Percentiles rank a stretch among this genome's conserved stretches.
These are phyloP conservation scores for Iberis pinnata DNA, from an alignment of 345 rosid genomes.

Conservation along the genomic window DNA sequence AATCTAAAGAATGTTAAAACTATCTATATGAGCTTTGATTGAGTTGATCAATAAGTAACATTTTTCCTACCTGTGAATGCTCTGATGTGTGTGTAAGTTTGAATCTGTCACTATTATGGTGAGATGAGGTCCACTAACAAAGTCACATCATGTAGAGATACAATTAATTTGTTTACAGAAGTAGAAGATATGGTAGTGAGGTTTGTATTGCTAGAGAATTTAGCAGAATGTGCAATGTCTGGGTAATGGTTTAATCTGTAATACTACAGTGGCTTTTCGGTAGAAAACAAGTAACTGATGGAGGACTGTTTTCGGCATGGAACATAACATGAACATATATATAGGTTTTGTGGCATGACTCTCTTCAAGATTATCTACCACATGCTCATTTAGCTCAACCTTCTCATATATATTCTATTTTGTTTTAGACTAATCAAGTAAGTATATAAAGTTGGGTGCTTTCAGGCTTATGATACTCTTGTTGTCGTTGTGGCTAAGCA, in stretches of 20 bases:
- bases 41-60: too few species aligned
- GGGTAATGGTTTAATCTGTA: constrained; percentile 8
- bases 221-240: too few species aligned
- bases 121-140: not conserved
- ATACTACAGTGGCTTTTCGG: constrained; percentile 71
- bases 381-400: too few species aligned
- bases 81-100: not conserved
- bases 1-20: not conserved
- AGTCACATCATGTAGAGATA: too few species aligned
- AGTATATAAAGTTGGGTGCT: too few species aligned
- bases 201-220: not conserved
- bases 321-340: constrained; percentile 95
- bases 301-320: constrained; percentile 76
- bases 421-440: too few species aligned
- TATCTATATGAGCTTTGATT: not conserved
- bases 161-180: too few species aligned
- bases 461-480: constrained; percentile 1
- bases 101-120: not conserved
- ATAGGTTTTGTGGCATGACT: constrained; percentile 50
- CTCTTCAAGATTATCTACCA: too few species aligned
- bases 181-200: too few species aligned
- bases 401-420: too few species aligned
- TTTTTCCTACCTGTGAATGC: not conserved
- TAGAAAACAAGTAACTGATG: constrained; percentile 51
- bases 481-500: constrained; percentile 12